Percentiles rank a stretch among this genome's conserved stretches.
These are phyloP conservation scores for Clonostachys byssicola DNA, from an alignment of 2,329 filamentous ascomycete species.

Conservation along the genomic window DNA sequence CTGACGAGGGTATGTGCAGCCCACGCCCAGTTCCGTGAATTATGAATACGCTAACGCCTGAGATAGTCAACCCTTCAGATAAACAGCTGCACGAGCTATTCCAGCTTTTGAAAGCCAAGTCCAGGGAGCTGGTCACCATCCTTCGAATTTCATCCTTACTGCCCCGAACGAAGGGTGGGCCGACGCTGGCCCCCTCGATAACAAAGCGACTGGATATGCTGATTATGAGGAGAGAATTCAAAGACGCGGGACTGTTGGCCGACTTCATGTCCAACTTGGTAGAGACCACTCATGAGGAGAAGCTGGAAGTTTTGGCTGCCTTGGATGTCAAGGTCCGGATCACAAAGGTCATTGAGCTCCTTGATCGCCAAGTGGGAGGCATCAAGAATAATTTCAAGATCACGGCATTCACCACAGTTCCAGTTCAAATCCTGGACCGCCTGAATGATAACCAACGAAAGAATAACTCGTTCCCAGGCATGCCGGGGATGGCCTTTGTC, in stretches of 20 bases:
- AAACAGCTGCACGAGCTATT: conserved; percentile 68
- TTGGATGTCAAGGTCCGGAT: conserved; percentile 75
- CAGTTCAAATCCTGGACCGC: conserved; percentile 58
- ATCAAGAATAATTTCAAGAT: conserved; percentile 88
- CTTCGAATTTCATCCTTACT: conserved; percentile 83
- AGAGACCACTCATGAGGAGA: conserved; percentile 85
- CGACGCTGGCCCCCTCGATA: conserved; percentile 75
- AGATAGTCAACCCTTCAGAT: conserved; percentile 35
- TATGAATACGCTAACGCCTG: neutral
- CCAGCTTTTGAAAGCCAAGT: conserved; percentile 75
- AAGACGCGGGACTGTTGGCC: conserved; percentile 79
- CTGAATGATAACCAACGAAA: conserved; percentile 29
- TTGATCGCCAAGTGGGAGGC: conserved; percentile 75
- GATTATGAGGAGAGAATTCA: conserved; percentile 76
- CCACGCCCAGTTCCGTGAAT: neutral
- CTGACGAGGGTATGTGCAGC: conserved; percentile 58
- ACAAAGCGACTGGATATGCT: conserved; percentile 83
- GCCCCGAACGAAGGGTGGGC: conserved; percentile 59
- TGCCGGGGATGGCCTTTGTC: conserved; percentile 32
- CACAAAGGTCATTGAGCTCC: conserved; percentile 75
- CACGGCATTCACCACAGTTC: conserved; percentile 68
- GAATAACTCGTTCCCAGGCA: conserved; percentile 21
- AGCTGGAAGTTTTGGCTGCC: conserved; percentile 79
- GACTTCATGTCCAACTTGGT: conserved; percentile 97
- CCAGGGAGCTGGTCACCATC: conserved; percentile 80